These are phyloP conservation scores for Seiridium cupressi DNA, from an alignment of 2,329 filamentous ascomycete genomes.

Conservation along the genomic window DNA sequence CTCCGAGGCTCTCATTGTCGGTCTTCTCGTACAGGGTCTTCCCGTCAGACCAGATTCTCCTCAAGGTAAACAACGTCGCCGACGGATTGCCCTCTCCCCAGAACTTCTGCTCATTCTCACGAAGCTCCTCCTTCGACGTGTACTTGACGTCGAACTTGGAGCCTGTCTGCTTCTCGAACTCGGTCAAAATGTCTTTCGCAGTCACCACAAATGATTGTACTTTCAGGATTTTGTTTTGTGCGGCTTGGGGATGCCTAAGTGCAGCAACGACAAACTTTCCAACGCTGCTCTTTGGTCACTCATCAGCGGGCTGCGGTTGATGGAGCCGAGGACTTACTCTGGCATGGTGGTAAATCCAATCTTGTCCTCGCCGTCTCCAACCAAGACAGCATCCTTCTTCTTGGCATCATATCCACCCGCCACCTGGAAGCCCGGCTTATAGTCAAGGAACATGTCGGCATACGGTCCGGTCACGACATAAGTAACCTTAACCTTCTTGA, in stretches of 20 bases:
- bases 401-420: slow-evolving; percentile 59
- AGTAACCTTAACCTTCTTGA: slow-evolving; percentile 49
- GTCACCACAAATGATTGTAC: slow-evolving; percentile 72
- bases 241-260: slow-evolving; percentile 52
- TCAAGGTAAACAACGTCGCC: slow-evolving; percentile 58
- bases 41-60: slow-evolving; percentile 71
- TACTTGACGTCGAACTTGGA: slow-evolving; percentile 53
- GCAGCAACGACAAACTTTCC: slow-evolving; percentile 64
- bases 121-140: slow-evolving; percentile 52
- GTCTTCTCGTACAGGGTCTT: slow-evolving; percentile 68
- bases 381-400: slow-evolving; percentile 55
- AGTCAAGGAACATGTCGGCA: slow-evolving; percentile 50
- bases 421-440: slow-evolving; percentile 33
- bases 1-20: slow-evolving; percentile 60
- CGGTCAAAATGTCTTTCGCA: slow-evolving; percentile 59
- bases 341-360: slow-evolving; percentile 70
- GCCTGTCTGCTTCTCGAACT: slow-evolving; percentile 66
- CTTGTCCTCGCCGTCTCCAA: slow-evolving; percentile 60
- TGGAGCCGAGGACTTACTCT: slow-evolving; percentile 53
- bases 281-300: slow-evolving; percentile 43
- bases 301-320: too few relatives aligned
- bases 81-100: slow-evolving; percentile 52
- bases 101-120: slow-evolving; percentile 54
- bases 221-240: slow-evolving; percentile 56
- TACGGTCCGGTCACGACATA: slow-evolving; percentile 64